These are phyloP conservation scores for Hemisphaericaspora subhashii DNA, from an alignment of 1,139 yeast species.

Conservation along the genomic window DNA sequence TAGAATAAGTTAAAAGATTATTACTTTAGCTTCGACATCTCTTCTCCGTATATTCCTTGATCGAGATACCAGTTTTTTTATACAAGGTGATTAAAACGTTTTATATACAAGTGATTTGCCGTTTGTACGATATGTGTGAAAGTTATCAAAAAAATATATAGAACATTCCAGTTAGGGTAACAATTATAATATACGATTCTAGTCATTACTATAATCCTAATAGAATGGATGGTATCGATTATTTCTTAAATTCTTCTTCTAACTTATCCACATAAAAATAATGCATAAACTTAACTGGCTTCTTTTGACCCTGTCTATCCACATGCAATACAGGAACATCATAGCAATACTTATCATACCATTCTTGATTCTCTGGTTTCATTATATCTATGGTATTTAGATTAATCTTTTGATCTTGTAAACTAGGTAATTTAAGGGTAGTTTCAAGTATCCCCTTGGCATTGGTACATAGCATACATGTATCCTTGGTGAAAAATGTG, in stretches of 20 bases:
- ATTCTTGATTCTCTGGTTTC: slow-evolving; percentile 60
- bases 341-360: slow-evolving; percentile 83
- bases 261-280: slow-evolving; percentile 61
- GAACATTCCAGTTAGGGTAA: no score
- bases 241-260: slow-evolving; percentile 42
- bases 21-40: no score
- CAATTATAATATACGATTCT: no score
- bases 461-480: slow-evolving; percentile 75
- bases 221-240: background rate
- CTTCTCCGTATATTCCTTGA: no score
- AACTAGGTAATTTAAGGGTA: slow-evolving; percentile 32
- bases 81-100: no score
- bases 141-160: no score
- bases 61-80: no score
- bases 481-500: slow-evolving; percentile 74
- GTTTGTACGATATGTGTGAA: no score
- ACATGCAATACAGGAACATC: slow-evolving; percentile 90
- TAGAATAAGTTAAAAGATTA: no score
- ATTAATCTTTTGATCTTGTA: slow-evolving; percentile 27
- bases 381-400: slow-evolving; percentile 65
- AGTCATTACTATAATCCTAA: no score
- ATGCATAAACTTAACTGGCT: slow-evolving; percentile 74
- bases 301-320: slow-evolving; percentile 45
- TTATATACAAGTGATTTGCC: no score
- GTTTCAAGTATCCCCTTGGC: slow-evolving; percentile 58